These are phyloP conservation scores for Suhomyces atakaporum DNA, from an alignment of 1,139 yeast species.

Conservation along the genomic window DNA sequence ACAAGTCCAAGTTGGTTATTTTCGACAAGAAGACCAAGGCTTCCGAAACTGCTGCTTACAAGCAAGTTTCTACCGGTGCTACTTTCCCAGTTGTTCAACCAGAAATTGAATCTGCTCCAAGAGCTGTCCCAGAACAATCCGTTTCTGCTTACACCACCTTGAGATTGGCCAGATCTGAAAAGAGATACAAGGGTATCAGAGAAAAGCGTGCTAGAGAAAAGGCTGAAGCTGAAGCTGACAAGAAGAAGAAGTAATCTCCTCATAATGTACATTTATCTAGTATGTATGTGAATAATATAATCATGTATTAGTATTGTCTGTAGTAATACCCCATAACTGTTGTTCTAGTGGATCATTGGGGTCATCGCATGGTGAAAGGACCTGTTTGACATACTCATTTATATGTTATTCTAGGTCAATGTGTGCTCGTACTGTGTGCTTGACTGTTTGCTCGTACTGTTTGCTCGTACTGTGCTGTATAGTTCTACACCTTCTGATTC, in stretches of 20 bases:
- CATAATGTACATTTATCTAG: slow-evolving; percentile 15
- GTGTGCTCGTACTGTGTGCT: no score
- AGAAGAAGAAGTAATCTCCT: slow-evolving; percentile 77
- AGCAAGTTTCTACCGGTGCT: slow-evolving; percentile 78
- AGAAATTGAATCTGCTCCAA: slow-evolving; percentile 71
- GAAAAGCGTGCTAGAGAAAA: slow-evolving; percentile 95
- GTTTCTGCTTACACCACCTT: slow-evolving; percentile 95
- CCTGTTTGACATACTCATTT: no score
- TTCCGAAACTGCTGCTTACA: slow-evolving; percentile 67
- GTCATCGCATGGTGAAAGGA: no score
- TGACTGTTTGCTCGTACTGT: no score
- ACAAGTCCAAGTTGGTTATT: slow-evolving; percentile 92
- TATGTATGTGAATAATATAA: slow-evolving; percentile 13
- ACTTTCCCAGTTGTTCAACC: slow-evolving; percentile 91
- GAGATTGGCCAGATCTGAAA: slow-evolving; percentile 92
- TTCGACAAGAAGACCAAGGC: slow-evolving; percentile 87
- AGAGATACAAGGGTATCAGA: slow-evolving; percentile 92
- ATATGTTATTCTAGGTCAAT: no score
- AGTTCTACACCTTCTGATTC: no score
- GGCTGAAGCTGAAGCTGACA: slow-evolving; percentile 99
- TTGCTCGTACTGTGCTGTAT: no score
- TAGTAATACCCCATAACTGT: no score
- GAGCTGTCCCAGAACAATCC: slow-evolving; percentile 85
- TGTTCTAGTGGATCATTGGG: no score
- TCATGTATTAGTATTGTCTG: slow-evolving; percentile 9